A percentile compares a stretch with the other conserved stretches of the same genome.
These are phyloP conservation scores for Berberis vulgaris DNA, from an alignment of 164 flowering plant genomes.

Conservation along the genomic window DNA sequence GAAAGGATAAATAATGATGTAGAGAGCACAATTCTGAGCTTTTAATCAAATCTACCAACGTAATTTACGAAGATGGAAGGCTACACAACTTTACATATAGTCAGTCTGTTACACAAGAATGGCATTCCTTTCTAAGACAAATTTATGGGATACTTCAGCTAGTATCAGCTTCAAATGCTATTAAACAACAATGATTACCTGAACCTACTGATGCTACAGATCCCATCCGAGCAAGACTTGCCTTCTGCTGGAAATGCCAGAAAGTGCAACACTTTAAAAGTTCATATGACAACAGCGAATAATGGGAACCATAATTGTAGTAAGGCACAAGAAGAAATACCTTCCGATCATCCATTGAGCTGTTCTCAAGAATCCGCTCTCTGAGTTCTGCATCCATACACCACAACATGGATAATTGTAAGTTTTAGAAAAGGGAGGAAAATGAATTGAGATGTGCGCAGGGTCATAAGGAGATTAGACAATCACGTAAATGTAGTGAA, in stretches of 20 bases:
- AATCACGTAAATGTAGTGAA: too few relatives aligned
- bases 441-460: background rate
- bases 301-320: too few relatives aligned
- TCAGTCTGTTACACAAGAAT: too few relatives aligned
- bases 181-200: conserved; percentile 26
- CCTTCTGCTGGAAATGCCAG: conserved; percentile 29
- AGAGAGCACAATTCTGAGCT: too few relatives aligned
- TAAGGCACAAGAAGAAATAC: conserved; percentile 14
- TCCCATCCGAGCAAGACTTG: conserved; percentile 54
- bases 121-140: too few relatives aligned
- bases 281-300: too few relatives aligned
- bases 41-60: too few relatives aligned
- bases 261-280: background rate
- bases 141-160: too few relatives aligned
- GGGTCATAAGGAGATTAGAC: too few relatives aligned
- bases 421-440: background rate
- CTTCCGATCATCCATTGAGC: conserved; percentile 45
- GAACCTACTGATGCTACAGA: conserved; percentile 56
- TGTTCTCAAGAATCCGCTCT: conserved; percentile 42
- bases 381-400: conserved; percentile 33
- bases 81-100: too few relatives aligned
- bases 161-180: background rate
- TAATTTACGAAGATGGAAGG: too few relatives aligned
- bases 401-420: background rate
- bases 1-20: too few relatives aligned